These are phyloP conservation scores for Claviceps purpurea DNA, from an alignment of 2,329 filamentous ascomycete genomes.

Conservation along the genomic window DNA sequence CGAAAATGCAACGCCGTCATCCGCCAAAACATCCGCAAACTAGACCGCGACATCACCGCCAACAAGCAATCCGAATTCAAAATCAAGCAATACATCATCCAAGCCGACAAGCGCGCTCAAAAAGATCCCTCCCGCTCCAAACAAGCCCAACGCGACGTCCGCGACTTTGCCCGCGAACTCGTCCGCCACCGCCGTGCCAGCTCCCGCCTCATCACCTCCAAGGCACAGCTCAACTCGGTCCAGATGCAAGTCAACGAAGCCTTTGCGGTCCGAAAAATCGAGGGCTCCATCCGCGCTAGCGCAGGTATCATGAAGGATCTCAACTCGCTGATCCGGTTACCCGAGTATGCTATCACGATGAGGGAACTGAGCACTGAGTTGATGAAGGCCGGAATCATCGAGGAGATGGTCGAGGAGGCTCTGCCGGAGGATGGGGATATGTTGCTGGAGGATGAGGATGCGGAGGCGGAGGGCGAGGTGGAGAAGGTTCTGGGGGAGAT, in stretches of 20 bases:
- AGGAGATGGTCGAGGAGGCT: conserved; percentile 88
- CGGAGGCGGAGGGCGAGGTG: conserved; percentile 54
- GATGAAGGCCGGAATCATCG: conserved; percentile 89
- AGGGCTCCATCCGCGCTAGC: conserved; percentile 74
- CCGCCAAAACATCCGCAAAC: conserved; percentile 77
- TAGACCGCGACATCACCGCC: conserved; percentile 80
- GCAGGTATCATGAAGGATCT: conserved; percentile 97
- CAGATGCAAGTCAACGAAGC: conserved; percentile 97
- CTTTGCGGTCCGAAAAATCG: conserved; percentile 89
- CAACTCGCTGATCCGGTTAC: conserved; percentile 70
- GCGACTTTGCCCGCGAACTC: conserved; percentile 79
- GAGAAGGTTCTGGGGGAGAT: conserved; percentile 90
- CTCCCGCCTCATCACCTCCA: conserved; percentile 65
- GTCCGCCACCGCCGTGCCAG: conserved; percentile 68
- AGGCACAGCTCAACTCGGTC: conserved; percentile 83
- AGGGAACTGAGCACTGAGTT: conserved; percentile 73
- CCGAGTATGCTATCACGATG: conserved; percentile 83
- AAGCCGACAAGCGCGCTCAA: conserved; percentile 68
- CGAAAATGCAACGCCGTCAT: conserved; percentile 91
- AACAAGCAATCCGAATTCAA: conserved; percentile 71
- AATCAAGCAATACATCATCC: conserved; percentile 72
- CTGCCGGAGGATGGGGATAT: conserved; percentile 62
- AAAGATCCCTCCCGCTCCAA: conserved; percentile 64
- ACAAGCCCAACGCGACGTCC: conserved; percentile 71
- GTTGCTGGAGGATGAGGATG: conserved; percentile 65